phyloP scores from a whole-genome alignment of 805 yeast species.

The Candida succiphila region DNA sequence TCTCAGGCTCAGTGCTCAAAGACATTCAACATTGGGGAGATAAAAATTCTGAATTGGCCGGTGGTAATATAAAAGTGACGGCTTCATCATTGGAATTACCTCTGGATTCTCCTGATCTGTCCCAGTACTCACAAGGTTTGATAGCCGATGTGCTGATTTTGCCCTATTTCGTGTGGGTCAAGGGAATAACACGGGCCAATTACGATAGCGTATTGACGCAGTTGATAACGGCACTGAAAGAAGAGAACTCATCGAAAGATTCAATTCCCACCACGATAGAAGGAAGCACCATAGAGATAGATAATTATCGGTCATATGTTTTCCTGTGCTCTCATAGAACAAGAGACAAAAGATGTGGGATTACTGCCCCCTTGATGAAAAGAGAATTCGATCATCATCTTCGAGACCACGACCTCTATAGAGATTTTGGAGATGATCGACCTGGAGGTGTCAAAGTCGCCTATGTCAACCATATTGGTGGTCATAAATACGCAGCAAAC shows the following conservation, averaged over 20 bases:
- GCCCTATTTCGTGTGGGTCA: conserved; percentile 69
- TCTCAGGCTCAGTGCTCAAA: conserved; percentile 21
- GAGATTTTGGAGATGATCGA: conserved; percentile 71
- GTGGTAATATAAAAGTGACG: conserved; percentile 34
- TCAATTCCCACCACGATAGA: conserved; percentile 15
- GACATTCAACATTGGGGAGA: conserved; percentile 14
- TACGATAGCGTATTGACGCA: conserved; percentile 33
- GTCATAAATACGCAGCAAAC: conserved; percentile 92
- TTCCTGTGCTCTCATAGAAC: conserved; percentile 84
- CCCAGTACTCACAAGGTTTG: conserved; percentile 29
- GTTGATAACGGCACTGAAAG: conserved; percentile 29
- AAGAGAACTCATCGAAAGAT: conserved; percentile 13
- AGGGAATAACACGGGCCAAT: conserved; percentile 32
- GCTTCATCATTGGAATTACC: conserved; percentile 40
- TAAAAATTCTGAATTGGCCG: conserved; percentile 12
- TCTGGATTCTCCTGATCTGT: conserved; percentile 31
- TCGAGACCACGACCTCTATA: conserved; percentile 57
- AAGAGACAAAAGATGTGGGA: conserved; percentile 88
- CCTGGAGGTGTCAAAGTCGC: conserved; percentile 66
- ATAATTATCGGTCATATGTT: conserved; percentile 36
- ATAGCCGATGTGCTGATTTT: conserved; percentile 55
- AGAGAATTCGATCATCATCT: conserved; percentile 66
- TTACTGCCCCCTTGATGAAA: conserved; percentile 86
- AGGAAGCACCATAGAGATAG: conserved; percentile 27
- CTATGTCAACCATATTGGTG: conserved; percentile 85